Evolutionary conservation across 169 alveolate genomes (phyloP).

Genomic region (Plasmodium vinckei): DNA sequence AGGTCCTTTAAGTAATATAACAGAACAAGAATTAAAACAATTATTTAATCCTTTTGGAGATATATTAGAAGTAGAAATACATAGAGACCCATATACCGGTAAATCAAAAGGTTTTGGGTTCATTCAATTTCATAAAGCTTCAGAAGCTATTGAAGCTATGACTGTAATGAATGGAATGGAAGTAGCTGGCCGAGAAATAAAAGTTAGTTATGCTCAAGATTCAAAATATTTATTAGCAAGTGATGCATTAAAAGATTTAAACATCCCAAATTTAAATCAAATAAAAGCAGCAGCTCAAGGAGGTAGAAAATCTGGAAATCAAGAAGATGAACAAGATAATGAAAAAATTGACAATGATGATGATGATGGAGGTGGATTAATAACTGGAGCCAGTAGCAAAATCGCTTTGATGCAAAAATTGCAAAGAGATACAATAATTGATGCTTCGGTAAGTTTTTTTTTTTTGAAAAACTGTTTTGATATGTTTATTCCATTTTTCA

Average conservation of each 20-base stretch:
- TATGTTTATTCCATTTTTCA: background rate
- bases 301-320: slow-evolving; percentile 3
- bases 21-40: slow-evolving; percentile 92
- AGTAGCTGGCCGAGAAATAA: slow-evolving; percentile 92
- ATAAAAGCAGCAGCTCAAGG: slow-evolving; percentile 4
- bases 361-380: slow-evolving; percentile 82
- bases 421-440: slow-evolving; percentile 73
- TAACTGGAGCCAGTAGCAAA: slow-evolving; percentile 86
- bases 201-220: slow-evolving; percentile 88
- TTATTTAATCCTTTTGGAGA: slow-evolving; percentile 96
- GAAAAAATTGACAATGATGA: slow-evolving; percentile 83
- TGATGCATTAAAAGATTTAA: slow-evolving; percentile 22
- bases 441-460: slow-evolving; percentile 2
- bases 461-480: background rate
- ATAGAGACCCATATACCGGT: slow-evolving; percentile 91
- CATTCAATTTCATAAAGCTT: slow-evolving; percentile 91
- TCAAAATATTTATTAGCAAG: slow-evolving; percentile 48
- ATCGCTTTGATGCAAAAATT: slow-evolving; percentile 88
- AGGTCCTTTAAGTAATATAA: slow-evolving; percentile 89
- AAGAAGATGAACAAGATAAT: slow-evolving; percentile 84
- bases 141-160: slow-evolving; percentile 97
- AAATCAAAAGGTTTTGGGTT: slow-evolving; percentile 94
- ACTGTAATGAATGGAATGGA: slow-evolving; percentile 95
- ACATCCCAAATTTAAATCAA: background rate
- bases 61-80: slow-evolving; percentile 93